These are phyloP conservation scores for Lasiodiplodia sp. DNA, from an alignment of 2,329 filamentous ascomycete genomes.

Conservation along the genomic window DNA sequence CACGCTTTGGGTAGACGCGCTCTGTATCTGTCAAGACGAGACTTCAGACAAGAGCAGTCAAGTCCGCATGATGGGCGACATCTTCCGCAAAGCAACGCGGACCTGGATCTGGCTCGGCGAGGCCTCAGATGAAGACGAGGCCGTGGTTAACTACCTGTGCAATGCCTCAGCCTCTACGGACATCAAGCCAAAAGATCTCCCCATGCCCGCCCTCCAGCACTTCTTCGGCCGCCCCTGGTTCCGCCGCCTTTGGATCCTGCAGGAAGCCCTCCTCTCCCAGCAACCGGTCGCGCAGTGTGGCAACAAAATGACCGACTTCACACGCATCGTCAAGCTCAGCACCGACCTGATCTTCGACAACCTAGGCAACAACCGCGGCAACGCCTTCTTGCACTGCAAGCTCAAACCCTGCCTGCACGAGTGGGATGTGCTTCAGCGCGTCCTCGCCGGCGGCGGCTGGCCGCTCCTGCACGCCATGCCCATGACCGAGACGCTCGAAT, in stretches of 20 bases:
- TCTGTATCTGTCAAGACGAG: not conserved
- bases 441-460: not conserved
- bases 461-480: not conserved
- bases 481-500: not conserved
- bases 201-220: not conserved
- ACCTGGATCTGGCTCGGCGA: not conserved
- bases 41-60: not conserved
- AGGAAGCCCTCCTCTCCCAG: constrained; percentile 29
- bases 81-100: not conserved
- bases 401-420: not conserved
- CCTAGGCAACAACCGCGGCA: not conserved
- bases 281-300: not conserved
- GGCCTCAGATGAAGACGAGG: not conserved
- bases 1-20: not conserved
- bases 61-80: not conserved
- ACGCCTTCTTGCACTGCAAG: not conserved
- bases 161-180: not conserved
- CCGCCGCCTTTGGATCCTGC: constrained; percentile 33
- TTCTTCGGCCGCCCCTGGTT: constrained; percentile 33
- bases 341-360: not conserved
- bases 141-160: not conserved
- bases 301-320: not conserved
- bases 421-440: not conserved
- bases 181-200: not conserved
- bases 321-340: not conserved